These are phyloP conservation scores for Phytomonas sp. DNA, from an alignment of 208 protist species.

Conservation along the genomic window DNA sequence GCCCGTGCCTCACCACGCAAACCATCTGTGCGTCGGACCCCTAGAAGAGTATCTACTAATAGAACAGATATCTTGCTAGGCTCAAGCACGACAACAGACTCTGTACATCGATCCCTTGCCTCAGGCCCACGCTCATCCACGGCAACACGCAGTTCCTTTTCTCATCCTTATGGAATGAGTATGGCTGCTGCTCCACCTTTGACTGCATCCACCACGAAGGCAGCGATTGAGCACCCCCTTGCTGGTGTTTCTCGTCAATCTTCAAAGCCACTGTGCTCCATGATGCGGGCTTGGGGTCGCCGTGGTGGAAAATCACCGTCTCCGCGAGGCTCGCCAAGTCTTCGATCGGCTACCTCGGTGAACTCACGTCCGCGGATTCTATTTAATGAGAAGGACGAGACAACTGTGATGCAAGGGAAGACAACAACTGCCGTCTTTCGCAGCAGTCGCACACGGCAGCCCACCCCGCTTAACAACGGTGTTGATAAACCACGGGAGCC, in stretches of 20 bases:
- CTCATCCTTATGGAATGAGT: not conserved
- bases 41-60: not conserved
- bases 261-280: not conserved
- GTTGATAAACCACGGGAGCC: not conserved
- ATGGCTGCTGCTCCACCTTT: not conserved
- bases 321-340: not conserved
- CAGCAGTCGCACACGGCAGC: slow-evolving; percentile 1
- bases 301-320: not conserved
- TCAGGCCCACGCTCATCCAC: not conserved
- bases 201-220: not conserved
- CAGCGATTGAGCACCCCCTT: not conserved
- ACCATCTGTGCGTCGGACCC: not conserved
- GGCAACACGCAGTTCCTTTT: not conserved
- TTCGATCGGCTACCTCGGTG: not conserved
- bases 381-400: slow-evolving; percentile 14
- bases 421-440: slow-evolving; percentile 60
- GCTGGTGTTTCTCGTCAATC: not conserved
- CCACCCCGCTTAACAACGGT: not conserved
- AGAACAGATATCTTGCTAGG: not conserved
- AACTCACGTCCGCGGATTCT: slow-evolving; percentile 1
- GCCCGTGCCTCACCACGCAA: not conserved
- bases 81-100: not conserved
- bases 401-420: slow-evolving; percentile 36
- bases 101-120: not conserved
- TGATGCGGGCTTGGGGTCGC: not conserved